phyloP scores from a whole-genome alignment of 1,284 basidiomycete genomes.

The Ustilago esculenta region DNA sequence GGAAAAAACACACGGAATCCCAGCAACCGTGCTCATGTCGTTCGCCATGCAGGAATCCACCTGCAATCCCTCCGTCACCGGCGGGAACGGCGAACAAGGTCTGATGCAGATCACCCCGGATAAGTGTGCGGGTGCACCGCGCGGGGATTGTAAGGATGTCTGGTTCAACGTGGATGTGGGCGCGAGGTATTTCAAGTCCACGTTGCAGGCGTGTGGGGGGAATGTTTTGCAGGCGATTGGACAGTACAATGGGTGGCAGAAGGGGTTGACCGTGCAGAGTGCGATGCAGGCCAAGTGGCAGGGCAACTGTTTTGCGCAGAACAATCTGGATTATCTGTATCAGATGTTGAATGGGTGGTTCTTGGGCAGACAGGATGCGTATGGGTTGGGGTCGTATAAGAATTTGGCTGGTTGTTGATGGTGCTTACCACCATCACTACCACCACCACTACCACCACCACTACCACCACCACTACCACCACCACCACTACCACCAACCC shows the following conservation, averaged over 20 bases:
- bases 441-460: background rate
- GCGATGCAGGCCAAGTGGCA: conserved; percentile 38
- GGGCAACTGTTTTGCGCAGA: conserved; percentile 49
- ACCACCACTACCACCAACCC: too few species aligned
- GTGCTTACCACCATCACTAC: background rate
- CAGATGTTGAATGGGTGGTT: conserved; percentile 56
- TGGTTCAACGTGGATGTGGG: conserved; percentile 50
- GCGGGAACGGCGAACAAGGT: conserved; percentile 56
- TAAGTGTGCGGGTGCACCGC: conserved; percentile 53
- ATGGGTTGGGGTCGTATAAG: conserved; percentile 39
- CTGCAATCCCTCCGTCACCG: conserved; percentile 50
- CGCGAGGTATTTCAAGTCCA: conserved; percentile 54
- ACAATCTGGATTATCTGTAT: conserved; percentile 60
- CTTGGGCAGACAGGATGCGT: conserved; percentile 42
- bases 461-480: too few species aligned
- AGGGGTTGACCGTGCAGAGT: conserved; percentile 40
- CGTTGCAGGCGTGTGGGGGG: conserved; percentile 36
- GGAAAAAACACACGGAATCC: conserved; percentile 35
- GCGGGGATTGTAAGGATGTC: conserved; percentile 49
- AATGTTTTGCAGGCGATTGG: conserved; percentile 48
- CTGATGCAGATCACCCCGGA: conserved; percentile 62
- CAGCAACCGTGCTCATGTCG: conserved; percentile 54
- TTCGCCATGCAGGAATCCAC: conserved; percentile 60
- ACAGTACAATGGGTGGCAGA: conserved; percentile 56
- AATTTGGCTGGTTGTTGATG: conserved; percentile 39